Evolutionary conservation across 208 protist genomes (phyloP), one percentile per base, ranked within the genome.

Genomic region (Leishmania braziliensis): DNA sequence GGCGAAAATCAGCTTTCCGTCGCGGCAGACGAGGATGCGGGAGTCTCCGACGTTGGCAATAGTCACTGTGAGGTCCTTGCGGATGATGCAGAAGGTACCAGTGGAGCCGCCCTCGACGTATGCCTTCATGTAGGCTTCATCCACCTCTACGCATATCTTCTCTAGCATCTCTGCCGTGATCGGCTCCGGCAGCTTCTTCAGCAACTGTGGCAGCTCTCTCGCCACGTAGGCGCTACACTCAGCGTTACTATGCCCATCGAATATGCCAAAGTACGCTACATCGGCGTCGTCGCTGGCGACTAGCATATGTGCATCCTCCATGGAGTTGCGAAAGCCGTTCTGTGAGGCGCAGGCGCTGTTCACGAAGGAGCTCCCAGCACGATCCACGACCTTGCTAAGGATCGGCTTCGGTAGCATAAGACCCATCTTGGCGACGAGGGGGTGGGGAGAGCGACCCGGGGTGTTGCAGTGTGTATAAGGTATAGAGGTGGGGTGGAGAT

Each of bases 41-140:
- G 93, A 96, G 86, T 99, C 97, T 18, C 97, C 97, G 23, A 98
- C 95, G 81, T 98, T 98, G 77, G 86, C 92, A 46, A 97, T 84
- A 26, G 82, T 94, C 9, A 97, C 80, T 46, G 79, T 83, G n/a
- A 79, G 89, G 62, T 92, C 83, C 36, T 86, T 86, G 69, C 84
- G 84, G 46, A 97, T 74, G 43, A 97, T 39, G 74, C 87, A 95
- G 82, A 97, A 97, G 62, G 94, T 96, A 51, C 89, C 94, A 26
- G 95, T 98, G 36, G 88, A 88, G 68, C 95, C 95, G 73, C 90
- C 94, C 53, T 95, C 92, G 36, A 81, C 75, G 79, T 92, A 77
- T 18, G 74, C n/a, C 79, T 88, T 81, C 66, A 95, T 78, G 78
- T 95, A 98, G 2, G 91, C 92, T 69, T 86, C 78, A 86, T 98